These are phyloP conservation scores for Lyophyllum semitale DNA, from an alignment of 768 basidiomycete genomes.

Conservation along the genomic window DNA sequence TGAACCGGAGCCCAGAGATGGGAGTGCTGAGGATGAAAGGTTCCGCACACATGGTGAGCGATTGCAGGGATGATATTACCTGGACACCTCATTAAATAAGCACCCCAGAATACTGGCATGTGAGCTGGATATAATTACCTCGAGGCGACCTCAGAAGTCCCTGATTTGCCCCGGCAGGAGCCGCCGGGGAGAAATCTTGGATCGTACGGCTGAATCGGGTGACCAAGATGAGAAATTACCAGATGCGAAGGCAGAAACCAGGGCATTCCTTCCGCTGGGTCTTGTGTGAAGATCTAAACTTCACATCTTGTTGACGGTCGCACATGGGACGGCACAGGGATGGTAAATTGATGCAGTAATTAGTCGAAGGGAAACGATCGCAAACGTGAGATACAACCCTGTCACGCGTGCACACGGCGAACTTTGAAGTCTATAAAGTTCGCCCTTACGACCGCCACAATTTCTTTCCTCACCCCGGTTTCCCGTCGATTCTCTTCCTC, in stretches of 20 bases:
- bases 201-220: constrained; percentile 22
- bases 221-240: constrained; percentile 7
- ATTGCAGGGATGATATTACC: constrained; percentile 26
- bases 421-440: constrained; percentile 36
- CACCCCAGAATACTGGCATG: constrained; percentile 34
- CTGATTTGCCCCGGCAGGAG: constrained; percentile 30
- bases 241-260: constrained; percentile 7
- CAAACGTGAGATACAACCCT: constrained; percentile 29
- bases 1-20: background rate
- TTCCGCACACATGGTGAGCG: constrained; percentile 12
- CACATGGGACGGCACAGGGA: constrained; percentile 19
- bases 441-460: constrained; percentile 20
- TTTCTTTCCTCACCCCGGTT: constrained; percentile 24
- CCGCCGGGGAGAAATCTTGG: constrained; percentile 29
- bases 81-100: constrained; percentile 22
- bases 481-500: constrained; percentile 3
- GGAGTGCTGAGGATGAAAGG: background rate
- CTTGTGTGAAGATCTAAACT: constrained; percentile 18
- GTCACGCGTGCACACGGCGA: constrained; percentile 32
- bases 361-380: constrained; percentile 23
- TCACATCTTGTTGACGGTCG: constrained; percentile 17
- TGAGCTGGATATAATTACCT: constrained; percentile 22
- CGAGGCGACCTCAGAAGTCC: constrained; percentile 25
- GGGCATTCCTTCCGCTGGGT: constrained; percentile 8
- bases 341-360: constrained; percentile 28